Evolutionary conservation across 345 rosid genomes (phyloP).

Genomic region (Linum usitatissimum): DNA sequence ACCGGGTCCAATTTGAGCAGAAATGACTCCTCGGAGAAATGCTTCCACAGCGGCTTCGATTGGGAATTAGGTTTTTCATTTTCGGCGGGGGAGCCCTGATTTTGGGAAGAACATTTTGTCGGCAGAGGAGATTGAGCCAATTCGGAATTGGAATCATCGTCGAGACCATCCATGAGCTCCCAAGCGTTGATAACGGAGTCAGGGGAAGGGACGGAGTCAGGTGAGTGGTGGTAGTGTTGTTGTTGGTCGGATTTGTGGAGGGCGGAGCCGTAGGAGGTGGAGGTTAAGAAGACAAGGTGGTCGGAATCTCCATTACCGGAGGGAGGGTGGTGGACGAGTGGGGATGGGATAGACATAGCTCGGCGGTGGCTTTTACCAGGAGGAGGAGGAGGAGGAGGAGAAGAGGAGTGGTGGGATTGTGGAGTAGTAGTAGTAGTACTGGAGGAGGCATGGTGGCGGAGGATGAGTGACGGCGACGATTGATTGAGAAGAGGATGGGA

Average conservation of each 20-base stretch:
- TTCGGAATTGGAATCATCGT: conserved; percentile 34
- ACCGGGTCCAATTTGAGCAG: conserved; percentile 51
- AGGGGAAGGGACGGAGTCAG: conserved; percentile 33
- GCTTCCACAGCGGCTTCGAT: conserved; percentile 54
- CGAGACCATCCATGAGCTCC: conserved; percentile 96
- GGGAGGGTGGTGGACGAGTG: conserved; percentile 83
- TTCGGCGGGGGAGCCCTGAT: conserved; percentile 13
- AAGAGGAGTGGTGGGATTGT: too few species aligned
- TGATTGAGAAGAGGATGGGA: neutral
- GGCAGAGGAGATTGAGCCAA: conserved; percentile 13
- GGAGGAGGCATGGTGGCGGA: neutral
- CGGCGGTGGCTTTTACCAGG: conserved; percentile 1
- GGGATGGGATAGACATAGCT: conserved; percentile 55
- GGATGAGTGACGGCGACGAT: neutral
- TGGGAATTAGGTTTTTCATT: conserved; percentile 22
- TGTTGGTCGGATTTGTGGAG: conserved; percentile 31
- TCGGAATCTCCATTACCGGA: conserved; percentile 72
- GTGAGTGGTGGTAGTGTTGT: conserved; percentile 15
- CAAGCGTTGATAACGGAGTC: conserved; percentile 88
- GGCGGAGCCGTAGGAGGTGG: conserved; percentile 81
- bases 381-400: too few species aligned
- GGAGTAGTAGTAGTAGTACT: too few species aligned
- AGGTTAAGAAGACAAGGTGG: conserved; percentile 78
- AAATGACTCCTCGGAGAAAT: conserved; percentile 62
- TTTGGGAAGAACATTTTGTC: conserved; percentile 15